phyloP scores from a whole-genome alignment of 2,329 filamentous ascomycete species.

The Sordariomycetes sp. region DNA sequence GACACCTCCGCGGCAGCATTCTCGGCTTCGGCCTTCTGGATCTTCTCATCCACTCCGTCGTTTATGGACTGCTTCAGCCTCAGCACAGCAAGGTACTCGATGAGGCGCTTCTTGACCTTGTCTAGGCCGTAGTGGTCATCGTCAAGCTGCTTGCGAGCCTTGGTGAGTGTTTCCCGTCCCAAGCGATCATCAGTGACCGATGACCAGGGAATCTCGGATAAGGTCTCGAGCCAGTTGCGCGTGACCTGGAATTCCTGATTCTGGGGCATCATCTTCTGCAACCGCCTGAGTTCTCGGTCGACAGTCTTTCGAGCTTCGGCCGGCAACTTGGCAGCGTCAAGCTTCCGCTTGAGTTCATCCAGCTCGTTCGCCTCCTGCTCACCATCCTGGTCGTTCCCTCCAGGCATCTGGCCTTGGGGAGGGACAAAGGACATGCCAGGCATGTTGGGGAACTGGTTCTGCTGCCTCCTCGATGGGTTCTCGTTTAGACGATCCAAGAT shows the following conservation, averaged over 20 bases:
- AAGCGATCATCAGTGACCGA: conserved; percentile 78
- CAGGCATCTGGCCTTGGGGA: conserved; percentile 23
- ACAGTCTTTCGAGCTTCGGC: conserved; percentile 85
- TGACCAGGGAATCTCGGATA: conserved; percentile 91
- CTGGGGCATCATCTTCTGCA: conserved; percentile 92
- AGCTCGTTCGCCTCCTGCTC: conserved; percentile 84
- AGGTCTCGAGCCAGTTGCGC: conserved; percentile 85
- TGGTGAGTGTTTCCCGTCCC: conserved; percentile 66
- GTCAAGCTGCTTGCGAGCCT: conserved; percentile 82
- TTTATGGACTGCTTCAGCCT: conserved; percentile 91
- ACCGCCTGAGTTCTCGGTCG: conserved; percentile 74
- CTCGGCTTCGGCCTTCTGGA: conserved; percentile 56
- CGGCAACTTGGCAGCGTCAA: conserved; percentile 72
- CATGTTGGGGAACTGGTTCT: conserved; percentile 27
- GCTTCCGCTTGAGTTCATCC: conserved; percentile 81
- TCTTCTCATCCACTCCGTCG: conserved; percentile 69
- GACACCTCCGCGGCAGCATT: conserved; percentile 17
- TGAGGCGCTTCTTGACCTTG: conserved; percentile 90
- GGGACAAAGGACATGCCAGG: conserved; percentile 25
- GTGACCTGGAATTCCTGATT: conserved; percentile 95
- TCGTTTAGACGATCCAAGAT: conserved; percentile 45
- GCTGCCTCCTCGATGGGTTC: conserved; percentile 22
- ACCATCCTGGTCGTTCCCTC: conserved; percentile 44
- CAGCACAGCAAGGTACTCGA: conserved; percentile 95
- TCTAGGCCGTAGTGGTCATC: conserved; percentile 95